phyloP scores from a whole-genome alignment of 1,139 yeast species.

The Pneumocystis oryctolagi region DNA sequence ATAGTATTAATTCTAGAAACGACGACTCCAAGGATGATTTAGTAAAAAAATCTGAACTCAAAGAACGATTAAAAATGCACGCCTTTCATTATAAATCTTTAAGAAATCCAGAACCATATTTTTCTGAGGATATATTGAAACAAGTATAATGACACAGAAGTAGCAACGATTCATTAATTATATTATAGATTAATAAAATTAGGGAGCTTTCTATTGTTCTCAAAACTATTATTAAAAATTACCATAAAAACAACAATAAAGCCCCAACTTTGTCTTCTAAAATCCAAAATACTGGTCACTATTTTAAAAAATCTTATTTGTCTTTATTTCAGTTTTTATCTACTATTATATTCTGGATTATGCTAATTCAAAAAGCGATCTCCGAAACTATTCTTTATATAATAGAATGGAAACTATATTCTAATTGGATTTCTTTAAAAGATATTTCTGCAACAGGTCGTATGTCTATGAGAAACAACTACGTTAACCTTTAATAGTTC shows the following conservation, averaged over 20 bases:
- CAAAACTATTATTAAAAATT: not conserved
- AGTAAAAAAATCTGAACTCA: constrained; percentile 6
- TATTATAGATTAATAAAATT: not conserved
- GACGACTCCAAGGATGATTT: constrained; percentile 22
- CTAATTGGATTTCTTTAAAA: constrained; percentile 24
- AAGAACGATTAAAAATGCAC: constrained; percentile 4
- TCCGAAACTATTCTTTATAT: constrained; percentile 28
- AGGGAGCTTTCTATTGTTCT: not conserved
- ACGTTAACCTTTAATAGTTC: constrained; percentile 25
- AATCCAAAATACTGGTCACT: not conserved
- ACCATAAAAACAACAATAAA: too few species aligned
- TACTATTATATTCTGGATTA: constrained; percentile 3
- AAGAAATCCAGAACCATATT: constrained; percentile 13
- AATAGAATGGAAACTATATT: constrained; percentile 26
- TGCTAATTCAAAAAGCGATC: constrained; percentile 18
- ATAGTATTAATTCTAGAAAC: constrained; percentile 20
- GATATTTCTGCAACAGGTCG: constrained; percentile 38
- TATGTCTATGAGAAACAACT: not conserved
- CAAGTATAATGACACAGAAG: not conserved
- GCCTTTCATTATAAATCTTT: constrained; percentile 11
- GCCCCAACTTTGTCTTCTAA: not conserved
- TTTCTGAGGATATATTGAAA: constrained; percentile 14
- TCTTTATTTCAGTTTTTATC: not conserved
- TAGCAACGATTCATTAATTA: not conserved
- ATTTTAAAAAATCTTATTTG: not conserved